A percentile compares a stretch with the other conserved stretches of the same genome.
These are phyloP conservation scores for Chamaenerion angustifolium DNA, from an alignment of 345 rosid species.

Conservation along the genomic window DNA sequence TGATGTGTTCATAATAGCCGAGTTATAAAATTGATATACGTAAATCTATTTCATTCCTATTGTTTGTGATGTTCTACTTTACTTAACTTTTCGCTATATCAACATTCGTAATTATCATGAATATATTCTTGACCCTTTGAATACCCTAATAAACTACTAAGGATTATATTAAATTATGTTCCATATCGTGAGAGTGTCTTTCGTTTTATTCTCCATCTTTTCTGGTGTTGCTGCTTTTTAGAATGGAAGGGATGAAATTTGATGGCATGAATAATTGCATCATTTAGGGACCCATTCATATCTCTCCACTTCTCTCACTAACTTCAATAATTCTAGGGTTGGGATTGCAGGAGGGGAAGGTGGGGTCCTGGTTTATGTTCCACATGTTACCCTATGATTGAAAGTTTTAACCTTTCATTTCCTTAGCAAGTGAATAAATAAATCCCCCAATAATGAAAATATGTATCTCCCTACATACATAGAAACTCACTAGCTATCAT, in stretches of 20 bases:
- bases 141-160: too few relatives aligned
- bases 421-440: too few relatives aligned
- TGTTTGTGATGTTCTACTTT: too few relatives aligned
- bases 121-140: too few relatives aligned
- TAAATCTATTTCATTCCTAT: too few relatives aligned
- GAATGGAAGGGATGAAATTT: constrained; percentile 32
- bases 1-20: too few relatives aligned
- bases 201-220: constrained; percentile 1
- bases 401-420: constrained; percentile 16
- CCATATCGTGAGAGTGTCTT: too few relatives aligned
- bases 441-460: constrained; percentile 13
- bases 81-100: not conserved
- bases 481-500: too few relatives aligned
- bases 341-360: constrained; percentile 13
- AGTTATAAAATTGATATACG: too few relatives aligned
- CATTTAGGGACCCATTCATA: constrained; percentile 34
- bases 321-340: constrained; percentile 17
- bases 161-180: too few relatives aligned
- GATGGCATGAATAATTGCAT: constrained; percentile 83
- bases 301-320: constrained; percentile 13
- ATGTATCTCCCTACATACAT: not conserved
- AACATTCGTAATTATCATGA: constrained; percentile 5
- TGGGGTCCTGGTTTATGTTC: constrained; percentile 15
- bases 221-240: constrained; percentile 11
- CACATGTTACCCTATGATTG: constrained; percentile 38